Evolutionary conservation across 495 filamentous ascomycete species (phyloP).

Genomic region (Achaetomiella virescens): DNA sequence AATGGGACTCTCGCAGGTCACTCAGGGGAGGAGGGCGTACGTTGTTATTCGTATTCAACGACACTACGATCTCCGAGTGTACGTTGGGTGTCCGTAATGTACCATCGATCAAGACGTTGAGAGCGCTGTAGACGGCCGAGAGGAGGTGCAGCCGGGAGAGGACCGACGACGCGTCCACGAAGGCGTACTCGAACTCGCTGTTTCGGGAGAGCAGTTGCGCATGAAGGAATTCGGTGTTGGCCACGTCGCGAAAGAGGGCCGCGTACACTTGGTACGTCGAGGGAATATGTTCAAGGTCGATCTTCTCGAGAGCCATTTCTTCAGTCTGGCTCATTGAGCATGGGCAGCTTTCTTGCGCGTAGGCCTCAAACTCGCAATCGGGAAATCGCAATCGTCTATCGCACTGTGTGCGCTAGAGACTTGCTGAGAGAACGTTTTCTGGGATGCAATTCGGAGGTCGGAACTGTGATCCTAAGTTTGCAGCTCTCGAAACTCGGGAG

Average conservation of each 20-base stretch:
- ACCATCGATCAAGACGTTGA: constrained; percentile 53
- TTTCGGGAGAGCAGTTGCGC: constrained; percentile 77
- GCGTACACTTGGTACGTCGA: constrained; percentile 58
- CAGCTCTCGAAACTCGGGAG: too few species aligned
- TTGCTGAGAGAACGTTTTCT: too few species aligned
- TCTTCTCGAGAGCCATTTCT: constrained; percentile 38
- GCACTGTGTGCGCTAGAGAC: too few species aligned
- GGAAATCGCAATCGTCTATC: too few species aligned
- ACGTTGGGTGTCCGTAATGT: constrained; percentile 76
- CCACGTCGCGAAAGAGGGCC: constrained; percentile 66
- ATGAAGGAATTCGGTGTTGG: constrained; percentile 70
- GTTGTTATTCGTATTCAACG: constrained; percentile 78
- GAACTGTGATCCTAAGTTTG: too few species aligned
- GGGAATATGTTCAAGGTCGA: constrained; percentile 67
- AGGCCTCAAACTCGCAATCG: too few species aligned
- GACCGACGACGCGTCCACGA: constrained; percentile 76
- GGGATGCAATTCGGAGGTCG: too few species aligned
- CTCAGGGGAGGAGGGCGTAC: constrained; percentile 39
- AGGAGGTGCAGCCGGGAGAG: constrained; percentile 62
- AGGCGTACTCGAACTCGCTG: constrained; percentile 80
- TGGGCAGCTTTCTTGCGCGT: too few species aligned
- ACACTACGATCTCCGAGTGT: constrained; percentile 87
- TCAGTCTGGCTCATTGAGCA: background rate
- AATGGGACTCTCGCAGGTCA: too few species aligned
- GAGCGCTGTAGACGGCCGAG: constrained; percentile 70